Percentiles rank a stretch among this genome's conserved stretches.
Conservation (phyloP, 345 rosid species). For the Citrus cavaleriei region DNA sequence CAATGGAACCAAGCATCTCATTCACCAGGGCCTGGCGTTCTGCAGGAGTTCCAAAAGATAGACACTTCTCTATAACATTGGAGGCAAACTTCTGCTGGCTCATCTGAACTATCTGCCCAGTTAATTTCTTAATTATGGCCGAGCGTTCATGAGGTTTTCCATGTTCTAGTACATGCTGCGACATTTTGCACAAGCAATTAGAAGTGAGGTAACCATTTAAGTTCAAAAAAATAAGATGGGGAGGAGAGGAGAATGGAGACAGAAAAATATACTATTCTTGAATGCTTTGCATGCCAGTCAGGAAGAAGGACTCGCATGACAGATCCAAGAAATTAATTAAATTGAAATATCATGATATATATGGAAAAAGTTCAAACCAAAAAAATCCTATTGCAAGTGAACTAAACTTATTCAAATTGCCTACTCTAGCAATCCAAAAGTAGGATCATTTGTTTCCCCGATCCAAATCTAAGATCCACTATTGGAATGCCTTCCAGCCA, state of each 20-base stretch:
- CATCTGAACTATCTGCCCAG: slow-evolving; percentile 91
- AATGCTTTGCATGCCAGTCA: background rate
- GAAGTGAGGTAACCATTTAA: background rate
- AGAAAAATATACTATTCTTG: background rate
- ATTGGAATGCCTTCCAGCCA: background rate
- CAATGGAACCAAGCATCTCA: slow-evolving; percentile 98
- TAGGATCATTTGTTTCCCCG: no score
- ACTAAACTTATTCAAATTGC: no score
- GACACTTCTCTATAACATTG: slow-evolving; percentile 89
- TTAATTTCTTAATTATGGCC: slow-evolving; percentile 61
- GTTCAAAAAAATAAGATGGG: background rate
- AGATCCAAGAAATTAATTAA: background rate
- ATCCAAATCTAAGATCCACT: background rate
- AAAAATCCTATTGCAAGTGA: no score
- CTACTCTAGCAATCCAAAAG: no score
- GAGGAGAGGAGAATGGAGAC: background rate
- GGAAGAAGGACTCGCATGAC: background rate
- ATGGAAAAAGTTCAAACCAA: no score
- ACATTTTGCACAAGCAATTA: slow-evolving; percentile 3
- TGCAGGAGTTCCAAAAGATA: slow-evolving; percentile 67
- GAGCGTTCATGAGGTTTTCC: slow-evolving; percentile 89
- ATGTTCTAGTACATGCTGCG: slow-evolving; percentile 94
- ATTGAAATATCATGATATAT: background rate
- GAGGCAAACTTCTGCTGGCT: slow-evolving; percentile 99
- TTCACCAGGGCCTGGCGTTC: slow-evolving; percentile 77